A percentile compares a stretch with the other conserved stretches of the same genome.
Conservation (phyloP, 306 rosid genomes). For the Datisca glomerata region DNA sequence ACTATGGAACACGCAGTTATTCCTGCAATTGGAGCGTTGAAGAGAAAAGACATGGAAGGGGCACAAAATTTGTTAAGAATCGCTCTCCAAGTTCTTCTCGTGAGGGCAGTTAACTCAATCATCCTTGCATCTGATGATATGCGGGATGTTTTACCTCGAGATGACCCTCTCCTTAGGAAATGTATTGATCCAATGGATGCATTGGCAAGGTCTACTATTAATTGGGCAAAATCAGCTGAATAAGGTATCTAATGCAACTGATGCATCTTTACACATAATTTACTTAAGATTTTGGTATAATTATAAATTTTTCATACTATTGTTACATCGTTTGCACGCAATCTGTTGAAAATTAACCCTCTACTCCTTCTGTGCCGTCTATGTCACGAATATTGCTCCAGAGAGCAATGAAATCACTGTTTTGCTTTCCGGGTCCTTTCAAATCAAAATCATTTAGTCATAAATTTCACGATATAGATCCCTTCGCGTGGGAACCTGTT, state of each 20-base stretch:
- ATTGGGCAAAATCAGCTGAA: conserved; percentile 25
- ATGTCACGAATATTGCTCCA: too few species aligned
- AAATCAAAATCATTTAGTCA: too few species aligned
- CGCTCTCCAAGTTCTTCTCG: conserved; percentile 65
- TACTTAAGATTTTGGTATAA: too few species aligned
- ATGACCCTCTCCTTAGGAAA: conserved; percentile 37
- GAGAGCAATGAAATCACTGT: too few species aligned
- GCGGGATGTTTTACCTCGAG: conserved; percentile 43
- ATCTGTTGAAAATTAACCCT: too few species aligned
- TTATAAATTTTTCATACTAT: too few species aligned
- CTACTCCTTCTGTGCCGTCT: too few species aligned
- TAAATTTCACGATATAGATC: too few species aligned
- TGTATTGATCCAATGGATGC: conserved; percentile 35
- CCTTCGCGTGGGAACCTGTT: too few species aligned
- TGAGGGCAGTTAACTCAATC: conserved; percentile 51
- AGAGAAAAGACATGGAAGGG: conserved; percentile 69
- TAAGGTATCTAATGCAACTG: conserved; percentile 12
- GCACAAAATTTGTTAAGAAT: conserved; percentile 60
- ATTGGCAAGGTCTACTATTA: conserved; percentile 29
- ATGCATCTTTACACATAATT: too few species aligned
- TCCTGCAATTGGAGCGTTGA: conserved; percentile 64
- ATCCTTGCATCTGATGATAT: conserved; percentile 62
- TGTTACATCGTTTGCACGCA: too few species aligned
- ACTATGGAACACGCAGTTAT: conserved; percentile 61
- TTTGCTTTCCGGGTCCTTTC: too few species aligned